Evolutionary conservation across 768 basidiomycete genomes (phyloP).

Genomic region (Trametes maxima): DNA sequence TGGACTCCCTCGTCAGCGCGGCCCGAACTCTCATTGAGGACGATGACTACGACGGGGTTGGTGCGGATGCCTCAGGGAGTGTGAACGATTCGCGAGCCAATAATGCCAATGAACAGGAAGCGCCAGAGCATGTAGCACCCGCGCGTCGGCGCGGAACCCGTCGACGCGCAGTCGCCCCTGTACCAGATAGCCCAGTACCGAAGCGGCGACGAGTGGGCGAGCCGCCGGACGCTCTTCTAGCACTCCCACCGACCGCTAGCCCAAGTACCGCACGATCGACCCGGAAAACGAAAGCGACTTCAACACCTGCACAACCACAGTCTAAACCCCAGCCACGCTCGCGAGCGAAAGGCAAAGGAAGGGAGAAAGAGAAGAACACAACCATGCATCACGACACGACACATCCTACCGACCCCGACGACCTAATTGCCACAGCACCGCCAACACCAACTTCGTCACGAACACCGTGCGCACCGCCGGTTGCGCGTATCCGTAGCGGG

Average conservation of each 20-base stretch:
- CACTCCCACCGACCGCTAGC: not conserved
- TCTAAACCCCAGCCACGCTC: not conserved
- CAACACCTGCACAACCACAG: not conserved
- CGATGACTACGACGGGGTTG: conserved; percentile 32
- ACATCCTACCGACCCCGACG: not conserved
- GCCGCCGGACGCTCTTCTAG: not conserved
- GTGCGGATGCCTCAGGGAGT: not conserved
- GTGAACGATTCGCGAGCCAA: conserved; percentile 26
- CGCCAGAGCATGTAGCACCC: conserved; percentile 31
- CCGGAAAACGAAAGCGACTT: conserved; percentile 1
- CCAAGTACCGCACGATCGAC: not conserved
- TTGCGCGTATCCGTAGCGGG: conserved; percentile 47
- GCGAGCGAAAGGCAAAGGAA: conserved; percentile 17
- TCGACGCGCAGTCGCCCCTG: conserved; percentile 33
- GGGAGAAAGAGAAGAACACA: not conserved
- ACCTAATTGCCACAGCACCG: not conserved
- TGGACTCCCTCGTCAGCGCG: conserved; percentile 63
- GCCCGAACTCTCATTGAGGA: conserved; percentile 59
- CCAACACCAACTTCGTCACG: not conserved
- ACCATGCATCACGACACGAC: not conserved
- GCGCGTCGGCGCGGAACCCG: conserved; percentile 24
- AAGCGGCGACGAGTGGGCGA: conserved; percentile 39
- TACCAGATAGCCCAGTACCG: conserved; percentile 39
- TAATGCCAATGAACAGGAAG: conserved; percentile 25
- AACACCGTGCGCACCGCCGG: not conserved